Conservation (phyloP, 23 red algal genomes). For the Gracilariopsis chorda region DNA sequence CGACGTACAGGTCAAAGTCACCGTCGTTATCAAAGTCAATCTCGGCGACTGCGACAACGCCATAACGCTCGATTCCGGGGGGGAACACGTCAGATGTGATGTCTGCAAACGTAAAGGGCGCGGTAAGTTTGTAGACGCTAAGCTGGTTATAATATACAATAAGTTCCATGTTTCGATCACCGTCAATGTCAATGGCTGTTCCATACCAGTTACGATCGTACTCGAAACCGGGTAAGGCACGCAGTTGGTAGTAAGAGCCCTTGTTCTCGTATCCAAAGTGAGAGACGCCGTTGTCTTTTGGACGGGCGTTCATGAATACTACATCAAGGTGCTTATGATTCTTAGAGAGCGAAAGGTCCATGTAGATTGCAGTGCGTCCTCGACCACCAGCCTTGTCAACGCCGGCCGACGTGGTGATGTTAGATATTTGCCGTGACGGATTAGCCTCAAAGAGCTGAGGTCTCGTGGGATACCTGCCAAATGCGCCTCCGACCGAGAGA, state of each 20-base stretch:
- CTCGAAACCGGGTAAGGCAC: not conserved
- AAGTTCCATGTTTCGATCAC: slow-evolving; percentile 46
- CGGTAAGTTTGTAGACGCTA: not conserved
- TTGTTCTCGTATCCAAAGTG: slow-evolving; percentile 8
- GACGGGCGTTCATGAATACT: not conserved
- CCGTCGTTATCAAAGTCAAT: slow-evolving; percentile 65
- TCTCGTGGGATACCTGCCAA: not conserved
- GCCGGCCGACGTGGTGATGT: not conserved
- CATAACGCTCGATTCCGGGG: not conserved
- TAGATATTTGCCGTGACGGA: not conserved
- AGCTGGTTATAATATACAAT: slow-evolving; percentile 8
- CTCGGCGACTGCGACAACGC: slow-evolving; percentile 39
- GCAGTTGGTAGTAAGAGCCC: not conserved
- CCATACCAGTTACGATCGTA: not conserved
- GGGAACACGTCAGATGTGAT: not conserved
- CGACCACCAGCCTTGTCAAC: not conserved
- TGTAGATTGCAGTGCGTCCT: not conserved
- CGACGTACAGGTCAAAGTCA: slow-evolving; percentile 59
- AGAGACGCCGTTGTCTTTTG: not conserved
- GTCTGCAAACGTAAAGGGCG: slow-evolving; percentile 26
- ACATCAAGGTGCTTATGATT: not conserved
- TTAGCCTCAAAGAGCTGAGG: not conserved
- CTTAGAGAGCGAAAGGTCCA: slow-evolving; percentile 14
- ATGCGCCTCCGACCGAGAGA: not conserved
- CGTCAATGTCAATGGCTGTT: not conserved